These are phyloP conservation scores for Cercis canadensis DNA, from an alignment of 306 rosid genomes.

Conservation along the genomic window DNA sequence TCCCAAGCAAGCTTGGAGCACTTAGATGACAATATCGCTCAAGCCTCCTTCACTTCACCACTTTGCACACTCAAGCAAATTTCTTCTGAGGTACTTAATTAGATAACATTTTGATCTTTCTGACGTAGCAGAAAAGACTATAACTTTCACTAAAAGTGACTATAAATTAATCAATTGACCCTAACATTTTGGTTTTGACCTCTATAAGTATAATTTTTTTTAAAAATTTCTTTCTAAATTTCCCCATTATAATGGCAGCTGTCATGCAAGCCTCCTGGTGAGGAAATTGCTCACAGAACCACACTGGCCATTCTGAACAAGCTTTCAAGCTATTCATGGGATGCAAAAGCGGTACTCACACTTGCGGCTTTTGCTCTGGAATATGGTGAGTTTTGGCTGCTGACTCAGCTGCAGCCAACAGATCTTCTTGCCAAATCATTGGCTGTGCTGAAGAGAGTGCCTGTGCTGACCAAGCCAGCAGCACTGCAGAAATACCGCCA, in stretches of 20 bases:
- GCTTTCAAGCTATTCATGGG: conserved; percentile 56
- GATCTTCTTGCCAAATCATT: conserved; percentile 50
- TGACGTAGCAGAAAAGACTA: too few relatives aligned
- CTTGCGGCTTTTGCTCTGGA: conserved; percentile 61
- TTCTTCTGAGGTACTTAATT: conserved; percentile 46
- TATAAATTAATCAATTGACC: too few relatives aligned
- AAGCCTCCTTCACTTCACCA: conserved; percentile 45
- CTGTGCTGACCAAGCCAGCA: conserved; percentile 39
- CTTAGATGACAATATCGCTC: conserved; percentile 46
- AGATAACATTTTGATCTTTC: too few relatives aligned
- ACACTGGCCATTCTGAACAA: conserved; percentile 46
- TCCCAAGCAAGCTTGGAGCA: conserved; percentile 42
- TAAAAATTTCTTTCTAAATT: too few relatives aligned
- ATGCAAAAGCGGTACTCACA: conserved; percentile 57
- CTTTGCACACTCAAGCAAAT: conserved; percentile 53
- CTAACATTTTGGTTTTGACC: too few relatives aligned
- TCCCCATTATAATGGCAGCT: conserved; percentile 33
- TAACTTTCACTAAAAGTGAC: too few relatives aligned
- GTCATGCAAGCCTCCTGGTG: conserved; percentile 52
- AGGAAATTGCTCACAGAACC: conserved; percentile 44
- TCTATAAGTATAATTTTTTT: too few relatives aligned
- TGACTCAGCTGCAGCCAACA: conserved; percentile 41
- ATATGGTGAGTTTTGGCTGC: conserved; percentile 65
- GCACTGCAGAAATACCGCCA: conserved; percentile 36
- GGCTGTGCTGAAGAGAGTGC: conserved; percentile 48